Evolutionary conservation across 257 asterid species (phyloP), one percentile per base, ranked within the genome.

Genomic region (Nyctanthes arbortristis): DNA sequence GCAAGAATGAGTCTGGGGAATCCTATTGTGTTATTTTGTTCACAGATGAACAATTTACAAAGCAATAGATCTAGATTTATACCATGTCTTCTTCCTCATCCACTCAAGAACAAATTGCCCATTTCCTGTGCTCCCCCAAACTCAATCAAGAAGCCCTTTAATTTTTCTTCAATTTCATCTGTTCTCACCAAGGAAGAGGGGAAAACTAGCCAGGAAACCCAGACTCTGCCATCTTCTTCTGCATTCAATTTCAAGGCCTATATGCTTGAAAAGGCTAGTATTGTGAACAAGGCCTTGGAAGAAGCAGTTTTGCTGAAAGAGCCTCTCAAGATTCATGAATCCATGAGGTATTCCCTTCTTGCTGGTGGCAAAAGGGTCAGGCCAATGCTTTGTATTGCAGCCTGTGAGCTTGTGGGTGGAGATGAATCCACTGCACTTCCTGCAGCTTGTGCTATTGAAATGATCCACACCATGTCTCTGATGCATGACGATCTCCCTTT

Each of bases 401-500:
- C 93, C 12, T 87, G 85, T 58, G 90, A 87, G 70, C 89, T 87
- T 28, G 85, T 84, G 30, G 88, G 85, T 27, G 88, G 90, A 4
- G 33, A 69, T 2, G 90, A 75, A 49, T 68, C 80, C 14, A 57
- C 67, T 20, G 83, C 88, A 39, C 82, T 87, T 84, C 90, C 93
- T 20, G 69, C 86, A 16, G 93, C 93, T 28, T 85, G 91, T 63
- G 94, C 94, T 32, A 78, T 70, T 14, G 94, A 87, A 72, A 87
- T 87, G 91, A 79, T 85, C 8, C 94, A 87, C 25, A 84, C 93
- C 9, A 85, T 85, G 90, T 87, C 93, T 9, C 58, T 87, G 22
- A 84, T 87, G 52, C 94, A 87, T 65, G 94, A 87, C 65, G 94
- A 87, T 40, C 79, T 87, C 27, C 94, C 94, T 11, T 87, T 87